These are phyloP conservation scores for Haplosporangium sp. DNA, from an alignment of 371 early-diverging fungal species.

Conservation along the genomic window DNA sequence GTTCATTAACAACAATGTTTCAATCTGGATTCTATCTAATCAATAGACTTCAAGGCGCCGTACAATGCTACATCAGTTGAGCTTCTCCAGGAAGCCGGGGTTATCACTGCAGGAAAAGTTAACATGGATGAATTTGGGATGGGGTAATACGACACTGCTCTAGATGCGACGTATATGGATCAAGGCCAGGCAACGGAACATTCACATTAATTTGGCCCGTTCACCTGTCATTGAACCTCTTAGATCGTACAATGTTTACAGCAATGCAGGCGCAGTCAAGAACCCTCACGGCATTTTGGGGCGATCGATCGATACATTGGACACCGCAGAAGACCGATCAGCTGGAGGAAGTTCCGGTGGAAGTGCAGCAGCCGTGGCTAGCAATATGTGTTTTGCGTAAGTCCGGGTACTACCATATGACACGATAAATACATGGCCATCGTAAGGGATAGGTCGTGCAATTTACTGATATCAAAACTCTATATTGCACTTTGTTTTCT, in stretches of 20 bases:
- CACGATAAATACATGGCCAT: neutral
- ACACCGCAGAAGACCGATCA: slow-evolving; percentile 52
- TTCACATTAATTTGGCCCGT: neutral
- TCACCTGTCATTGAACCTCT: slow-evolving; percentile 22
- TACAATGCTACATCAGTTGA: slow-evolving; percentile 83
- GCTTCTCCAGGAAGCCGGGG: slow-evolving; percentile 73
- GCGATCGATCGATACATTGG: neutral
- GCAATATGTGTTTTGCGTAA: slow-evolving; percentile 80
- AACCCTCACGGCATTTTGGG: slow-evolving; percentile 59
- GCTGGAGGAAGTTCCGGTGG: slow-evolving; percentile 97
- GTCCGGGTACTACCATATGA: slow-evolving; percentile 24
- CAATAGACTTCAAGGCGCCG: slow-evolving; percentile 76
- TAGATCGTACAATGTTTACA: slow-evolving; percentile 65
- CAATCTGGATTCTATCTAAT: no score
- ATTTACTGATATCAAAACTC: neutral
- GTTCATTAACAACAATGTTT: no score
- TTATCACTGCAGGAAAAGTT: slow-evolving; percentile 82
- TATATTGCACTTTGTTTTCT: no score
- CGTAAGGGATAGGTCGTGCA: neutral
- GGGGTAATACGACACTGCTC: no score
- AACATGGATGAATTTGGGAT: slow-evolving; percentile 99
- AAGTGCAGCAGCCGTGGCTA: slow-evolving; percentile 92
- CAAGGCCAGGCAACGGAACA: neutral
- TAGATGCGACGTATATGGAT: no score
- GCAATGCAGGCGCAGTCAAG: slow-evolving; percentile 60